These are phyloP conservation scores for Letharia columbiana DNA, from an alignment of 495 filamentous ascomycete species.

Conservation along the genomic window DNA sequence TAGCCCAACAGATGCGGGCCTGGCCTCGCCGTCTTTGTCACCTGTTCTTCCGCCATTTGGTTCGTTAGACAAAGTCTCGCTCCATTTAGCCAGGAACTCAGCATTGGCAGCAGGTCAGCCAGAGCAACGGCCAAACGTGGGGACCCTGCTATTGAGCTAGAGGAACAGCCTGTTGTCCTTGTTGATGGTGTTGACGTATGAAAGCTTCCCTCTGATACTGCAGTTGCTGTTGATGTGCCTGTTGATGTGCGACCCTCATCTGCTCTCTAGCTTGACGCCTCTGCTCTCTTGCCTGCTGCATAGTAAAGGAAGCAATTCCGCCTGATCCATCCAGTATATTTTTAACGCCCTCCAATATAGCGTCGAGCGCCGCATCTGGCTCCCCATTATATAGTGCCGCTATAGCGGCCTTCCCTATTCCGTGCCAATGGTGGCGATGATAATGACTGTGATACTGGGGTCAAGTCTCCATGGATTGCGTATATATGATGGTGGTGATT, in stretches of 20 bases:
- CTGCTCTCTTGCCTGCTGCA: constrained; percentile 5
- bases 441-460: background rate
- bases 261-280: background rate
- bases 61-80: too few species aligned
- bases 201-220: background rate
- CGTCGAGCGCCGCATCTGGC: background rate
- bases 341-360: background rate
- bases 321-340: background rate
- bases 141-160: background rate
- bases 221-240: background rate
- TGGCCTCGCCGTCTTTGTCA: too few species aligned
- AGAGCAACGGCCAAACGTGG: background rate
- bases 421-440: background rate
- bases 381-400: background rate
- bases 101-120: constrained; percentile 16
- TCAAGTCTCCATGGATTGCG: background rate
- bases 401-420: background rate
- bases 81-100: constrained; percentile 75
- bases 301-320: background rate
- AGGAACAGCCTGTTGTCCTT: background rate
- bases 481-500: background rate
- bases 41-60: too few species aligned
- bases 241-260: background rate
- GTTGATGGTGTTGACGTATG: background rate
- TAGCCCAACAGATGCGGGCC: too few species aligned